These are phyloP conservation scores for Thraustochytrium aureum DNA, from an alignment of 352 stramenopile genomes.

Conservation along the genomic window DNA sequence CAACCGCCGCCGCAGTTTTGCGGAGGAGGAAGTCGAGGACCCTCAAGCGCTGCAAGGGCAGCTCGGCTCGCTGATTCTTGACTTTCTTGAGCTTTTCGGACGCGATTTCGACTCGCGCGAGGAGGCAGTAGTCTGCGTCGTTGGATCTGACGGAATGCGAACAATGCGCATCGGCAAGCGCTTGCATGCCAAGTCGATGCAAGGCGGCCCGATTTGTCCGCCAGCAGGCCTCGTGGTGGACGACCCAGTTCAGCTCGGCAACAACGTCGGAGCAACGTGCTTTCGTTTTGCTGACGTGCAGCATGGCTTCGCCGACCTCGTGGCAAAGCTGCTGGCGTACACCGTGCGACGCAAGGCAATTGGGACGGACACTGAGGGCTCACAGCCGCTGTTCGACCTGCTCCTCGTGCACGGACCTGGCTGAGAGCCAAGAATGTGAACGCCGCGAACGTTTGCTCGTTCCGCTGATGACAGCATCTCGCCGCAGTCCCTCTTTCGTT, in stretches of 20 bases:
- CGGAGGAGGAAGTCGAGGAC: not conserved
- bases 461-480: not conserved
- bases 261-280: conserved; percentile 40
- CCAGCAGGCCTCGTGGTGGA: conserved; percentile 17
- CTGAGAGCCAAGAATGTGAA: not conserved
- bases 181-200: not conserved
- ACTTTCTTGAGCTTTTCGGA: conserved; percentile 39
- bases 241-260: conserved; percentile 37
- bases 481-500: not conserved
- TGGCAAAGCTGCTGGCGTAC: conserved; percentile 22
- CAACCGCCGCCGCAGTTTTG: not conserved
- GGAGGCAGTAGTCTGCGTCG: conserved; percentile 5
- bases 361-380: no score
- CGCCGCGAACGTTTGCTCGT: not conserved
- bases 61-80: conserved; percentile 16
- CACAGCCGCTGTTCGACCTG: not conserved
- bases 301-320: conserved; percentile 18
- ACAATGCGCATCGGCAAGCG: not conserved
- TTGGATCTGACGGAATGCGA: no score
- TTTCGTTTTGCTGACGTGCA: conserved; percentile 43
- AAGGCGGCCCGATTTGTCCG: not conserved
- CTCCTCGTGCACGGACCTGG: not conserved
- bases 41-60: not conserved
- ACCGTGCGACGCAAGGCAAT: conserved; percentile 44
- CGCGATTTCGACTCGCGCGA: conserved; percentile 21